Percentiles rank a stretch among this genome's conserved stretches.
Conservation (phyloP, 2,329 filamentous ascomycete genomes). For the Rhynchosporium agropyri region DNA sequence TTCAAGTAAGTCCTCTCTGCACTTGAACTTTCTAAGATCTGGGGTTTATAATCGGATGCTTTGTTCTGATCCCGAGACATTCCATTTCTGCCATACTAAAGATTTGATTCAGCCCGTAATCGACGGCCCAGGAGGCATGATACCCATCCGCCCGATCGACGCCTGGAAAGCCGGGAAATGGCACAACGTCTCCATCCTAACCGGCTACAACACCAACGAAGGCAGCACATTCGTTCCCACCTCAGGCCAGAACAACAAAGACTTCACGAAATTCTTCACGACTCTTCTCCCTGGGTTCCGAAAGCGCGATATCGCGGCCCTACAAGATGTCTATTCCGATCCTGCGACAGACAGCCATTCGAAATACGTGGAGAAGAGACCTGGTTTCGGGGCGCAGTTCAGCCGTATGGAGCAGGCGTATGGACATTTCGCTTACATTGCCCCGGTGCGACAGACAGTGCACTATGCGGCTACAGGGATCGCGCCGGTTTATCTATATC, state of each 20-base stretch:
- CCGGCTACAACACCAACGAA: constrained; percentile 72
- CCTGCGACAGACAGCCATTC: constrained; percentile 48
- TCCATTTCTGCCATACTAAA: too few species aligned
- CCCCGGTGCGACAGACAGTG: constrained; percentile 63
- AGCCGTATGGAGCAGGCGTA: constrained; percentile 62
- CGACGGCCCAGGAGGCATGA: constrained; percentile 56
- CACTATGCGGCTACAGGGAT: constrained; percentile 43
- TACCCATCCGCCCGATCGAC: constrained; percentile 60
- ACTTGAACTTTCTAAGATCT: too few species aligned
- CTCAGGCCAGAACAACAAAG: constrained; percentile 48
- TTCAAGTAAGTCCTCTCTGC: constrained; percentile 49
- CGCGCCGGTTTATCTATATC: constrained; percentile 57
- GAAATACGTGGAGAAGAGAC: constrained; percentile 46
- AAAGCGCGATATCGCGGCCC: constrained; percentile 52
- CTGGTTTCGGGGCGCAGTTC: constrained; percentile 56
- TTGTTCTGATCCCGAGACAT: too few species aligned
- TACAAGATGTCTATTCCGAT: constrained; percentile 66
- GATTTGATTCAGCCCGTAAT: constrained; percentile 54
- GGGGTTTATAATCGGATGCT: too few species aligned
- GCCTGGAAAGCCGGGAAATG: constrained; percentile 57
- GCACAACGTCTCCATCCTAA: constrained; percentile 64
- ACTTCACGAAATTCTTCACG: constrained; percentile 64
- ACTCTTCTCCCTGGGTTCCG: constrained; percentile 61
- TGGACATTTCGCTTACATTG: constrained; percentile 66
- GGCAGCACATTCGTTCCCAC: constrained; percentile 65